Percentiles rank a stretch among this genome's conserved stretches.
Conservation (phyloP, 2,329 filamentous ascomycete genomes). For the Anthostomella pinea region DNA sequence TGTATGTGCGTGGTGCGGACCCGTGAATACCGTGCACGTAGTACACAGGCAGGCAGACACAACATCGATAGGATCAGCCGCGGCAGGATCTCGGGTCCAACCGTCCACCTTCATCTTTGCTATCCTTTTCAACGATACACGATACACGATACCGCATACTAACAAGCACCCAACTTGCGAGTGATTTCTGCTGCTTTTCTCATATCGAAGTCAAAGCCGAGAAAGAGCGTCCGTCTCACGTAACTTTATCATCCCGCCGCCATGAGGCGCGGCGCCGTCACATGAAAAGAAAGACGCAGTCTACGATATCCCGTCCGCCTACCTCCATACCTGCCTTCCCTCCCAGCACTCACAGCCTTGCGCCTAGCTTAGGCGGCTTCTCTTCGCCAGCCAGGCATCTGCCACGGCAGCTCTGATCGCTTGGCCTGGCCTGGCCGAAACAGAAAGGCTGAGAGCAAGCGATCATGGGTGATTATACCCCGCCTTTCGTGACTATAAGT, state of each 20-base stretch:
- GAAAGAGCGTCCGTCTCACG: neutral
- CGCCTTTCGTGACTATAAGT: slow-evolving; percentile 53
- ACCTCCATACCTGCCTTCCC: slow-evolving; percentile 5
- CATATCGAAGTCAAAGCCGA: slow-evolving; percentile 4
- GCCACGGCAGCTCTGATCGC: too few relatives aligned
- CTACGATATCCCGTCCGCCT: too few relatives aligned
- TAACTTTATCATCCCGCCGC: slow-evolving; percentile 4
- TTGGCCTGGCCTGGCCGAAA: too few relatives aligned
- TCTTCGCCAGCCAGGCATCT: neutral
- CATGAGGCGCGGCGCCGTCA: slow-evolving; percentile 14
- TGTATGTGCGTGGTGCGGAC: too few relatives aligned
- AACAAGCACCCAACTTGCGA: too few relatives aligned
- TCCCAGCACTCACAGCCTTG: neutral
- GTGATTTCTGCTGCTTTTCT: neutral
- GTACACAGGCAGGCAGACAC: too few relatives aligned
- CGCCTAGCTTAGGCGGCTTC: slow-evolving; percentile 8
- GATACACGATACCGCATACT: too few relatives aligned
- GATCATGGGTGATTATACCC: slow-evolving; percentile 42
- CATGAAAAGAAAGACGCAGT: slow-evolving; percentile 16
- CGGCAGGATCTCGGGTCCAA: slow-evolving; percentile 3
- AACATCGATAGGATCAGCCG: too few relatives aligned
- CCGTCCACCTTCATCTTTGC: neutral
- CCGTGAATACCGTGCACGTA: too few relatives aligned
- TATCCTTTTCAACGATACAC: too few relatives aligned
- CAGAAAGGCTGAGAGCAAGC: slow-evolving; percentile 6